These are phyloP conservation scores for Penicillium samsonianum DNA, from an alignment of 495 filamentous ascomycete genomes.

Conservation along the genomic window DNA sequence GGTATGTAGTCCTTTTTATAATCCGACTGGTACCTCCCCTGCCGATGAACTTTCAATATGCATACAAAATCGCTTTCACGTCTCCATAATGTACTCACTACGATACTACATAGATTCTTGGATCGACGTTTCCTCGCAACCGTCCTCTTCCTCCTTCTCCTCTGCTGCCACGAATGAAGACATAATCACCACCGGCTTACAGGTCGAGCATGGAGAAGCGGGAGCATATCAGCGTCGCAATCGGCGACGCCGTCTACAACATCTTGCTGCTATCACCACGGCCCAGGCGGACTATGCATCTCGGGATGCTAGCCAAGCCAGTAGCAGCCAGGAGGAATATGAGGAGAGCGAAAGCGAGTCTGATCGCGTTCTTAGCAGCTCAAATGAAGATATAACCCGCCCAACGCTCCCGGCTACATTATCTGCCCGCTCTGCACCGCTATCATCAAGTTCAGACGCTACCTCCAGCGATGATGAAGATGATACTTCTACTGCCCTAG, in stretches of 20 bases:
- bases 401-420: slow-evolving; percentile 26
- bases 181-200: slow-evolving; percentile 81
- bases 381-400: slow-evolving; percentile 68
- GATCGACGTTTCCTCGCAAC: slow-evolving; percentile 92
- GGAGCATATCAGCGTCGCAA: slow-evolving; percentile 42
- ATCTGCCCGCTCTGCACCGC: slow-evolving; percentile 25
- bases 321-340: slow-evolving; percentile 88
- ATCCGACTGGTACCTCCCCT: slow-evolving; percentile 18
- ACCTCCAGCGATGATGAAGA: slow-evolving; percentile 67
- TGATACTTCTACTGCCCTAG: slow-evolving; percentile 79
- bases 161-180: slow-evolving; percentile 75
- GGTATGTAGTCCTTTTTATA: slow-evolving; percentile 38
- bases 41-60: slow-evolving; percentile 25
- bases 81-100: slow-evolving; percentile 54
- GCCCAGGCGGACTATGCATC: slow-evolving; percentile 53
- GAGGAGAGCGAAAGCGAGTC: slow-evolving; percentile 85
- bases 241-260: slow-evolving; percentile 57
- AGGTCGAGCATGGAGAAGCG: slow-evolving; percentile 59
- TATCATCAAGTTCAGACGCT: slow-evolving; percentile 42
- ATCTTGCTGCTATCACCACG: slow-evolving; percentile 45
- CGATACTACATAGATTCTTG: slow-evolving; percentile 78
- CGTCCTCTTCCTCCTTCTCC: slow-evolving; percentile 88
- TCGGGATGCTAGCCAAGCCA: slow-evolving; percentile 36
- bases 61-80: slow-evolving; percentile 26
- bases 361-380: slow-evolving; percentile 80